Conservation (phyloP, 306 rosid genomes). For the Senna siamea region DNA sequence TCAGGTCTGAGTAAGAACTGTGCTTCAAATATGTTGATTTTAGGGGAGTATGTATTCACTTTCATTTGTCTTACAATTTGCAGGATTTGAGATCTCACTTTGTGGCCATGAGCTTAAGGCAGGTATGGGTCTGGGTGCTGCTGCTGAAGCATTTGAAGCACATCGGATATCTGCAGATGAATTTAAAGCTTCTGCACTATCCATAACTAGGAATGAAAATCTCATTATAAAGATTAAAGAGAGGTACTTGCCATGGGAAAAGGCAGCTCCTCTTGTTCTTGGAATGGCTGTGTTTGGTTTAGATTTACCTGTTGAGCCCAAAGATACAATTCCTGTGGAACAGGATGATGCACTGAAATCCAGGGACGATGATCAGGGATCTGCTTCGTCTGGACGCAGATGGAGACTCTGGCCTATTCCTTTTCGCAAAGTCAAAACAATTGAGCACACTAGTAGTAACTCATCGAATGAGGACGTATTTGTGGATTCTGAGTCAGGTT, state of each 20-base stretch:
- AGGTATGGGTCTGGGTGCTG: constrained; percentile 82
- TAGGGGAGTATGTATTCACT: constrained; percentile 31
- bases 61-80: constrained; percentile 36
- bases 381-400: constrained; percentile 68
- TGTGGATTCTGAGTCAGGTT: constrained; percentile 82
- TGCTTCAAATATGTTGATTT: constrained; percentile 34
- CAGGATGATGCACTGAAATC: constrained; percentile 58
- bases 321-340: constrained; percentile 79
- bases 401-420: constrained; percentile 98
- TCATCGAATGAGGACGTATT: constrained; percentile 79
- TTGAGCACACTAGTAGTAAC: constrained; percentile 68
- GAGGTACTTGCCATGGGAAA: constrained; percentile 82
- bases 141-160: constrained; percentile 76
- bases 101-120: constrained; percentile 74
- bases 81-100: constrained; percentile 89
- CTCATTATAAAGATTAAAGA: constrained; percentile 67
- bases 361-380: constrained; percentile 49
- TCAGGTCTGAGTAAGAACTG: constrained; percentile 47
- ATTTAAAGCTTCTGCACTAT: constrained; percentile 63
- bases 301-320: constrained; percentile 66
- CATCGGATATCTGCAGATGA: constrained; percentile 61
- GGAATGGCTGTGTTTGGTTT: constrained; percentile 76
- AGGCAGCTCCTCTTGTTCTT: constrained; percentile 84
- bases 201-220: constrained; percentile 69
- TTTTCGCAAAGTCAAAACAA: constrained; percentile 87